Percentiles rank a stretch among this genome's conserved stretches.
Evolutionary conservation across 805 yeast species (phyloP).

Genomic region (Candida wancherniae): DNA sequence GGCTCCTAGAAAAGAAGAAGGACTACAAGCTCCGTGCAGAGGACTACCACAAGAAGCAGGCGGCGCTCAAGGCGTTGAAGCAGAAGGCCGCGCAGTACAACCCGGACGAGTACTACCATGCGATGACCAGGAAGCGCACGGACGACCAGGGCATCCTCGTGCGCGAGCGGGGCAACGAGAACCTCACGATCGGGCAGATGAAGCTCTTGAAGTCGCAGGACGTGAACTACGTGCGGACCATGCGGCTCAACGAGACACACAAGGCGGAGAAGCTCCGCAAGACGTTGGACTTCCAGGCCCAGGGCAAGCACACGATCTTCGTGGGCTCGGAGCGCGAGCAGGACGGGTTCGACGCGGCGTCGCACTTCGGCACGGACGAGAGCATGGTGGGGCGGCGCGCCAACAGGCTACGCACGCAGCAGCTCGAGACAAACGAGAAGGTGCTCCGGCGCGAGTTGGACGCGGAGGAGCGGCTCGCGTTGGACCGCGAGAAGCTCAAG

Average conservation of each 20-base stretch:
- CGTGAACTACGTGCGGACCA: constrained; percentile 73
- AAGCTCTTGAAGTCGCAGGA: constrained; percentile 88
- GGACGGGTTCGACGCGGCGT: constrained; percentile 56
- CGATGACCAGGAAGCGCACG: constrained; percentile 69
- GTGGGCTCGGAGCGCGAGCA: constrained; percentile 61
- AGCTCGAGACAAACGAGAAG: constrained; percentile 42
- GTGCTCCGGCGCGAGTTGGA: constrained; percentile 30
- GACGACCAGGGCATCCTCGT: constrained; percentile 67
- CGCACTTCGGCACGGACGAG: constrained; percentile 66
- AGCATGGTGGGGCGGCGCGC: constrained; percentile 59
- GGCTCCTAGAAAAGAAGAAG: constrained; percentile 85
- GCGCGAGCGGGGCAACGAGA: constrained; percentile 60
- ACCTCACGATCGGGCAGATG: constrained; percentile 67
- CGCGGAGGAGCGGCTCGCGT: constrained; percentile 27
- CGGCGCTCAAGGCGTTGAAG: constrained; percentile 64
- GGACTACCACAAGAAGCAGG: constrained; percentile 55
- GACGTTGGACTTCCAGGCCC: constrained; percentile 46
- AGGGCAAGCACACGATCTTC: constrained; percentile 80
- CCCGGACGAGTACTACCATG: constrained; percentile 96
- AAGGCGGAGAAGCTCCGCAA: constrained; percentile 57
- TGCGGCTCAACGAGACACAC: constrained; percentile 62
- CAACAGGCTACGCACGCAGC: constrained; percentile 63
- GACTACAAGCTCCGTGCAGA: constrained; percentile 48
- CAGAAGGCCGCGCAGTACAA: constrained; percentile 70
- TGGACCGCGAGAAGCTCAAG: constrained; percentile 54